These are phyloP conservation scores for Cardamine chenopodiifolia DNA, from an alignment of 345 rosid genomes.

Conservation along the genomic window DNA sequence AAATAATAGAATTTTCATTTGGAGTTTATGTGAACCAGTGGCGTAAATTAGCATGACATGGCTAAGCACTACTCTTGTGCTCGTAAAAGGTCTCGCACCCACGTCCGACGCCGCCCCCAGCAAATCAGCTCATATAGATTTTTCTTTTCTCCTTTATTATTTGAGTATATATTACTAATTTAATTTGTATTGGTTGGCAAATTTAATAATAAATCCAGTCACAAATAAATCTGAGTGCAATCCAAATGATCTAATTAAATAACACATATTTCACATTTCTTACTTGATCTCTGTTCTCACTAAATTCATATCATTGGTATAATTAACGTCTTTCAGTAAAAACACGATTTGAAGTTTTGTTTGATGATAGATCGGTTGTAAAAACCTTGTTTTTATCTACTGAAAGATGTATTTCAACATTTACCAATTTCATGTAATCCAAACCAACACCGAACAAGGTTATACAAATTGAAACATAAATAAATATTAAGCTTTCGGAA, in stretches of 20 bases:
- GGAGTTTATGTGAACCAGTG: neutral
- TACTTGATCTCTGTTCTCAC: too few species aligned
- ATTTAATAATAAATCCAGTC: neutral
- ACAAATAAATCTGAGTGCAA: too few species aligned
- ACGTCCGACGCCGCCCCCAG: constrained; percentile 34
- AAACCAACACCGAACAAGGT: neutral
- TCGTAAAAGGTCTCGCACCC: constrained; percentile 22
- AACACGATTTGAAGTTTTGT: too few species aligned
- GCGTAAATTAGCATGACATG: constrained; percentile 34
- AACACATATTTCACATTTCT: too few species aligned
- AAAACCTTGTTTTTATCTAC: neutral
- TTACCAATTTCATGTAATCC: neutral
- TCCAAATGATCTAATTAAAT: too few species aligned
- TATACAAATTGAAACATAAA: neutral
- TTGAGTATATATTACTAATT: neutral
- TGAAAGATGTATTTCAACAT: neutral
- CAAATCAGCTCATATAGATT: constrained; percentile 3
- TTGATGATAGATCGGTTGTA: too few species aligned
- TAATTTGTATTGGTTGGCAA: neutral
- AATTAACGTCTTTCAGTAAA: too few species aligned
- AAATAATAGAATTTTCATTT: neutral
- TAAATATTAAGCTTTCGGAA: neutral
- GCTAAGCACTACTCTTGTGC: constrained; percentile 39
- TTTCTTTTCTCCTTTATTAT: neutral
- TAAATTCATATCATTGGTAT: too few species aligned